Percentiles rank a stretch among this genome's conserved stretches.
Conservation (phyloP, 441 rosid species). For the Adansonia gregorii region DNA sequence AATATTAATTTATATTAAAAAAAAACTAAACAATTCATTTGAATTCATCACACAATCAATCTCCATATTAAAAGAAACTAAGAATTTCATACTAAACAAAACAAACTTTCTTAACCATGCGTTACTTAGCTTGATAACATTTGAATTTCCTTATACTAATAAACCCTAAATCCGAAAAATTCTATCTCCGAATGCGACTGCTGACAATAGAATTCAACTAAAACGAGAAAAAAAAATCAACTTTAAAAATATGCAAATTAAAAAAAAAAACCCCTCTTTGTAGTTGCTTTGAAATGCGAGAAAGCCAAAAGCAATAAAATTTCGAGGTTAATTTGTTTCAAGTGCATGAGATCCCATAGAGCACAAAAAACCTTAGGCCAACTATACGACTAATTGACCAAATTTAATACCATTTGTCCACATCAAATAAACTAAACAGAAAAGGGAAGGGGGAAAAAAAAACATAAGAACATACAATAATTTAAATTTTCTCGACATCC, state of each 20-base stretch:
- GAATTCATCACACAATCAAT: conserved; percentile 10
- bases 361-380: conserved; percentile 25
- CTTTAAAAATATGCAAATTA: background rate
- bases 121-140: background rate
- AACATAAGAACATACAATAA: background rate
- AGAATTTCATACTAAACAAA: conserved; percentile 16
- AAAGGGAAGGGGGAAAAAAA: conserved; percentile 13
- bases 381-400: conserved; percentile 24
- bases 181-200: conserved; percentile 20
- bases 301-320: conserved; percentile 18
- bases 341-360: conserved; percentile 26
- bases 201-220: conserved; percentile 22
- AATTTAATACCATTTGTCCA: conserved; percentile 30
- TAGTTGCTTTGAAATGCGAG: conserved; percentile 23
- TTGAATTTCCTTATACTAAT: conserved; percentile 14
- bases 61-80: conserved; percentile 20
- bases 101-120: background rate
- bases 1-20: background rate
- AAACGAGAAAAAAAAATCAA: conserved; percentile 9
- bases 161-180: conserved; percentile 32
- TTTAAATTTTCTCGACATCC: conserved; percentile 27
- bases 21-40: background rate
- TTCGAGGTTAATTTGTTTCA: conserved; percentile 23
- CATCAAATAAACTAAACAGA: conserved; percentile 20
- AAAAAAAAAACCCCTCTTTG: background rate